Conservation (phyloP, 2,329 filamentous ascomycete genomes). For the Immersiporthe knoxdaviesiana region DNA sequence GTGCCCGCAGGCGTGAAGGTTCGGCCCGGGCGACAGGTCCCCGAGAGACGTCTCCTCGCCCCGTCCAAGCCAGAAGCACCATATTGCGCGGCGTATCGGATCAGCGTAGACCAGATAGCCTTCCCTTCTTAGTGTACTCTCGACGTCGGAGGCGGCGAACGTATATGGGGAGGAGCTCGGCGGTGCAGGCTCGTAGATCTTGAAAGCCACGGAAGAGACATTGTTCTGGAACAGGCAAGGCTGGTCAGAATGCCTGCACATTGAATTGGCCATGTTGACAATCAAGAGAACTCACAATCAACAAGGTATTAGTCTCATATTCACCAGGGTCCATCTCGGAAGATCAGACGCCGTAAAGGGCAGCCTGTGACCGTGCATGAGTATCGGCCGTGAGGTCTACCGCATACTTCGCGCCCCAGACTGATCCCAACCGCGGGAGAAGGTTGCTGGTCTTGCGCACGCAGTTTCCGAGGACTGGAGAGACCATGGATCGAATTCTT, state of each 20-base stretch:
- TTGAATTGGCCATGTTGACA: conserved; percentile 3
- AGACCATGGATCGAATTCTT: conserved; percentile 18
- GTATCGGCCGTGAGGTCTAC: conserved; percentile 18
- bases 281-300: conserved; percentile 51
- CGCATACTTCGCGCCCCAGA: conserved; percentile 18
- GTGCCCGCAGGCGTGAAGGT: conserved; percentile 49
- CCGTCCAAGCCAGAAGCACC: conserved; percentile 56
- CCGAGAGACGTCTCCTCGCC: conserved; percentile 44
- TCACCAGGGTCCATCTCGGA: conserved; percentile 65
- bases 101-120: conserved; percentile 60
- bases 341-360: conserved; percentile 32
- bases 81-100: conserved; percentile 52
- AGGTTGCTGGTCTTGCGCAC: conserved; percentile 13
- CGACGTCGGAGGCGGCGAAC: conserved; percentile 54
- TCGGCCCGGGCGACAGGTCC: conserved; percentile 40
- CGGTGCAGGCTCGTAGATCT: conserved; percentile 56
- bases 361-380: conserved; percentile 28
- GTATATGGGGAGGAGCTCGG: conserved; percentile 50
- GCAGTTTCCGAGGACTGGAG: background rate
- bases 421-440: conserved; percentile 21
- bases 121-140: conserved; percentile 53
- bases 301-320: conserved; percentile 64
- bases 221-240: conserved; percentile 50
- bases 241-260: conserved; percentile 28
- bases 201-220: conserved; percentile 58